Conservation (phyloP, 1,284 basidiomycete species). For the Ganoderma sinense region DNA sequence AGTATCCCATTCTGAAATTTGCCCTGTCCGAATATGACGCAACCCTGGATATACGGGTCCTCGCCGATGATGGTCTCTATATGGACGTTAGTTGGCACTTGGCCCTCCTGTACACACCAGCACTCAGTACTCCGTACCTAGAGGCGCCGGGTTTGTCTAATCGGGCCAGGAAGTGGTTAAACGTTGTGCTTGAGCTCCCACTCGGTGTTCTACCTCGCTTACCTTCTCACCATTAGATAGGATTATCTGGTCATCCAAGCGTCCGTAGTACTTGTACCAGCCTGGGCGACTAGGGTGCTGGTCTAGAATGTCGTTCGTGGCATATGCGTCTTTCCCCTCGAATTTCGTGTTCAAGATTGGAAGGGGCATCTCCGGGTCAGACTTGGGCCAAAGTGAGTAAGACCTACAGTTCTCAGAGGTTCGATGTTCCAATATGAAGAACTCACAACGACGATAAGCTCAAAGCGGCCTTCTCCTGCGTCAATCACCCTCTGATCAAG, state of each 20-base stretch:
- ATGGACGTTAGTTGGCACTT: constrained; percentile 1
- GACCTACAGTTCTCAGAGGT: background rate
- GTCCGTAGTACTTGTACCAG: constrained; percentile 51
- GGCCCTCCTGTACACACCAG: no score
- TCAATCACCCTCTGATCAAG: constrained; percentile 20
- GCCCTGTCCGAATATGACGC: constrained; percentile 50
- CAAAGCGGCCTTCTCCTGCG: constrained; percentile 29
- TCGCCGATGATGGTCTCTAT: constrained; percentile 41
- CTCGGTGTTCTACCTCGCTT: background rate
- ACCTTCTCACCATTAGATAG: constrained; percentile 40
- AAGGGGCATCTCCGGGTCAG: constrained; percentile 24
- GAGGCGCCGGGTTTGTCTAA: constrained; percentile 52
- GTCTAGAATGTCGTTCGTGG: constrained; percentile 50
- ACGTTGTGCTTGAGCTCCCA: constrained; percentile 26
- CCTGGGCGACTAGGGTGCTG: constrained; percentile 51
- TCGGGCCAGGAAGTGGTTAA: constrained; percentile 8
- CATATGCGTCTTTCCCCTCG: constrained; percentile 38
- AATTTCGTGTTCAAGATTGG: constrained; percentile 38
- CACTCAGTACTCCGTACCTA: constrained; percentile 38
- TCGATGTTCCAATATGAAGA: no score
- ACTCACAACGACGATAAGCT: constrained; percentile 32
- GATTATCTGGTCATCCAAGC: constrained; percentile 53
- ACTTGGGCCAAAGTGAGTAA: background rate
- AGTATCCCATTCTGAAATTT: constrained; percentile 47
- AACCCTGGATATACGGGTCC: constrained; percentile 39